A percentile compares a stretch with the other conserved stretches of the same genome.
These are phyloP conservation scores for Candida nonsorbophila DNA, from an alignment of 805 yeast genomes.

Conservation along the genomic window DNA sequence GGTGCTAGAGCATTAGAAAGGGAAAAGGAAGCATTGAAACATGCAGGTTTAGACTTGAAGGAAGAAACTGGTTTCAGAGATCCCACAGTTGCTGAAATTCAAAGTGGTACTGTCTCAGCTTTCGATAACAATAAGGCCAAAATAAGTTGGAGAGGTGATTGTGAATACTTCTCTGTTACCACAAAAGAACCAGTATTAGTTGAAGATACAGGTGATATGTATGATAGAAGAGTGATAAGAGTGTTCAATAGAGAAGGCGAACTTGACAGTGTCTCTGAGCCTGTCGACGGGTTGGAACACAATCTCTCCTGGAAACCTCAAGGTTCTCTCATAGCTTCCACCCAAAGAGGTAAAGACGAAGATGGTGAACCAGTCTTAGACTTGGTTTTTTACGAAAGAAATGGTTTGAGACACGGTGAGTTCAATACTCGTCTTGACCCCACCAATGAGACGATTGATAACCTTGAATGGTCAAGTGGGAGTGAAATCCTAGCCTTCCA, in stretches of 20 bases:
- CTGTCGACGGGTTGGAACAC: slow-evolving; percentile 77
- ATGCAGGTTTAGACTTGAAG: slow-evolving; percentile 65
- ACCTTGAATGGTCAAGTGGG: slow-evolving; percentile 73
- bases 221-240: slow-evolving; percentile 69
- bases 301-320: slow-evolving; percentile 84
- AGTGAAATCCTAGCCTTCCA: slow-evolving; percentile 75
- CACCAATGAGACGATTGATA: slow-evolving; percentile 36
- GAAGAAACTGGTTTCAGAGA: slow-evolving; percentile 61
- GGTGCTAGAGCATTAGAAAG: slow-evolving; percentile 82
- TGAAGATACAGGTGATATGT: slow-evolving; percentile 29
- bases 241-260: slow-evolving; percentile 77
- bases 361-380: slow-evolving; percentile 44
- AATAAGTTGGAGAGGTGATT: slow-evolving; percentile 95
- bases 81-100: slow-evolving; percentile 79
- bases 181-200: slow-evolving; percentile 49
- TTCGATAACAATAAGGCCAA: slow-evolving; percentile 45
- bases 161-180: slow-evolving; percentile 72
- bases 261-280: slow-evolving; percentile 80
- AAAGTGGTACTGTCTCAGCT: slow-evolving; percentile 57
- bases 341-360: slow-evolving; percentile 63
- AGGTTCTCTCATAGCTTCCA: slow-evolving; percentile 79
- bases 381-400: slow-evolving; percentile 82
- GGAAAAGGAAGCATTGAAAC: slow-evolving; percentile 48
- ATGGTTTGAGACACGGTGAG: slow-evolving; percentile 88
- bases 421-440: slow-evolving; percentile 64